Conservation (phyloP, 768 basidiomycete genomes). For the Russula sp. region DNA sequence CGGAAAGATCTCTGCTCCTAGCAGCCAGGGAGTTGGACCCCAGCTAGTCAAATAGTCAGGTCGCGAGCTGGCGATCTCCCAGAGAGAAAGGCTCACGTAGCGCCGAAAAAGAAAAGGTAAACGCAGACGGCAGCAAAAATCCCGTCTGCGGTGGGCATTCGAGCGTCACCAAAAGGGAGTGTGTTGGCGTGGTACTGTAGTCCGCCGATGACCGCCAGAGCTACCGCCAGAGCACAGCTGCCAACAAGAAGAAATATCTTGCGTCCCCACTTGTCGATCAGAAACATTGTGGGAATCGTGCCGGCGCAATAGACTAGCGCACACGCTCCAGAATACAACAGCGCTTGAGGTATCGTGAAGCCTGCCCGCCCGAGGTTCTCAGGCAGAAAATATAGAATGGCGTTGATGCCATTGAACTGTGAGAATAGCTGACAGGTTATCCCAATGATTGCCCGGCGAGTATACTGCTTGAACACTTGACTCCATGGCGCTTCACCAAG, state of each 20-base stretch:
- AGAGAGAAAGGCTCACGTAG: constrained; percentile 32
- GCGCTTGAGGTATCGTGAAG: constrained; percentile 38
- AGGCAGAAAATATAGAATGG: constrained; percentile 53
- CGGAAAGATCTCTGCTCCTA: constrained; percentile 33
- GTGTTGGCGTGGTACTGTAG: constrained; percentile 43
- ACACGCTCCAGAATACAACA: constrained; percentile 44
- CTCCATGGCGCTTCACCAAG: constrained; percentile 40
- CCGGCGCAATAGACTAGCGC: constrained; percentile 44
- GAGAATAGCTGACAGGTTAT: constrained; percentile 48
- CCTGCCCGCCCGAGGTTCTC: constrained; percentile 47
- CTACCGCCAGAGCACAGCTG: constrained; percentile 38
- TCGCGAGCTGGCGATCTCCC: constrained; percentile 16
- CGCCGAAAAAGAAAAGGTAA: constrained; percentile 56
- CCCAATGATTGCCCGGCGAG: constrained; percentile 45
- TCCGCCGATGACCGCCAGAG: constrained; percentile 46
- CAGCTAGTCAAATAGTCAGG: constrained; percentile 24
- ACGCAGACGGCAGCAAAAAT: constrained; percentile 43
- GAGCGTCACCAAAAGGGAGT: constrained; percentile 32
- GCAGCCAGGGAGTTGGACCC: constrained; percentile 33
- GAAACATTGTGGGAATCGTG: constrained; percentile 48
- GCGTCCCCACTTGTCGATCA: constrained; percentile 49
- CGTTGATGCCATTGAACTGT: constrained; percentile 52
- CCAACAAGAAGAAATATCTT: constrained; percentile 45
- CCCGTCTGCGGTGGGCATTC: constrained; percentile 33
- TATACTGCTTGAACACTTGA: constrained; percentile 46